Evolutionary conservation across 305 asterid genomes (phyloP), one percentile per base, ranked within the genome.

Genomic region (Fraxinus xanthoxyloides): DNA sequence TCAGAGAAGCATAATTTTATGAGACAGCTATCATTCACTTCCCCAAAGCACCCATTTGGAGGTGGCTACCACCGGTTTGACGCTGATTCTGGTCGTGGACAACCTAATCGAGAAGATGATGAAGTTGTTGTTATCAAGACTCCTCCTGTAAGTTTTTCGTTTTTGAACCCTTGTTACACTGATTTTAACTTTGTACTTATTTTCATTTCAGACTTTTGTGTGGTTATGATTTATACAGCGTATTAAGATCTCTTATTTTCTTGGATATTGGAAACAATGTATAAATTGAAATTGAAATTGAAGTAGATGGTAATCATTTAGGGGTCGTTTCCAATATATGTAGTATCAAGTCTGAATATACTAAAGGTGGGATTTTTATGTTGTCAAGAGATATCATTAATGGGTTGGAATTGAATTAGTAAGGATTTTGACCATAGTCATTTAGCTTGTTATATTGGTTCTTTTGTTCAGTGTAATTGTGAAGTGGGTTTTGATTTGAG

Each of bases 21-120:
- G 79, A 91, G 90, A 61, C 95, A 92, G 93, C 89, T 90, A 82
- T 86, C 96, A 38, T 90, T 92, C 83, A 79, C 94, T 79, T 85
- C 94, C 36, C 79, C 80, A 87, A 91, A 87, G 86, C 97, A 97
- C 78, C 93, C 92, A 15, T 90, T 90, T 82, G 97, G 90, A 13
- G 89, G 91, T 51, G 97, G 91, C 82, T 93, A 93, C 87, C 97
- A 93, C 83, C 93, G 84, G 84, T 90, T 93, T 8, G 75, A 90
- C 80, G 87, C 85, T 76, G 90, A 83, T 80, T 76, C 92, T 40
- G 85, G 78, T 30, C 80, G 77, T 61, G 75, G 48, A 48, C 85
- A 69, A 77, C 51, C 85, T 7, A 80, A 85, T 84, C 93, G 82
- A 54, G 89, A 91, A 79, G 85, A 91, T 24, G 82, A 78, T 1